A percentile compares a stretch with the other conserved stretches of the same genome.
These are phyloP conservation scores for Arachnomyces sp. DNA, from an alignment of 2,329 filamentous ascomycete species.

Conservation along the genomic window DNA sequence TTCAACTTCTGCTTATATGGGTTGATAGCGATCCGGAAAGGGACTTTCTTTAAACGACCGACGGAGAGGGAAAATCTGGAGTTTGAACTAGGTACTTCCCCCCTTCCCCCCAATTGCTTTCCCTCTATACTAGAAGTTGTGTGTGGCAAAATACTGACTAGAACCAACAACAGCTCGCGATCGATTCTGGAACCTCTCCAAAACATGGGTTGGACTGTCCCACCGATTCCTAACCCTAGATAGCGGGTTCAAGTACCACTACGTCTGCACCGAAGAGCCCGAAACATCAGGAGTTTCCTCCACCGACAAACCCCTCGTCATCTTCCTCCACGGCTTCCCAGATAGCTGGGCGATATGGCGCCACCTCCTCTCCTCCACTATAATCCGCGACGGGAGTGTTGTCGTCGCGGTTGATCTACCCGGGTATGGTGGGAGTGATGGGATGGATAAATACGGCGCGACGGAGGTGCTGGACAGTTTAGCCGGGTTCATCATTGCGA, in stretches of 20 bases:
- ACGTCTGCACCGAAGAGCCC: conserved; percentile 38
- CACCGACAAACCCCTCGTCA: conserved; percentile 34
- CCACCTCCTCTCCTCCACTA: conserved; percentile 37
- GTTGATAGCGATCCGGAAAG: conserved; percentile 22
- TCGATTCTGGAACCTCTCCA: conserved; percentile 48
- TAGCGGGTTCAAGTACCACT: conserved; percentile 48
- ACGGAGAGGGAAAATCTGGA: conserved; percentile 35
- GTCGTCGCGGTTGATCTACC: conserved; percentile 52
- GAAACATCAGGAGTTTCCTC: conserved; percentile 14
- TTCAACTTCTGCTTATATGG: conserved; percentile 28
- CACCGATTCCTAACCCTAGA: conserved; percentile 47
- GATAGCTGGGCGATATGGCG: conserved; percentile 52
- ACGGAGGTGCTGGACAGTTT: conserved; percentile 47
- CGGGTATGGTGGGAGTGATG: conserved; percentile 52
- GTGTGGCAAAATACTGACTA: too few species aligned
- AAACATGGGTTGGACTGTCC: conserved; percentile 37
- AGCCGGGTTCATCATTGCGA: conserved; percentile 45
- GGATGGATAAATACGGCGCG: conserved; percentile 42
- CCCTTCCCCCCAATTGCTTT: conserved; percentile 1
- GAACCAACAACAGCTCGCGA: conserved; percentile 49
- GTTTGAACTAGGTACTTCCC: conserved; percentile 31
- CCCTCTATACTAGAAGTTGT: background rate
- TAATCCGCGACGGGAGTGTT: conserved; percentile 32
- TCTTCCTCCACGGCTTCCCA: conserved; percentile 55
- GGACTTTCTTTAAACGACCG: conserved; percentile 29